A percentile compares a stretch with the other conserved stretches of the same genome.
Conservation (phyloP, 805 yeast species). For the Jamesozyma spencerorum region DNA sequence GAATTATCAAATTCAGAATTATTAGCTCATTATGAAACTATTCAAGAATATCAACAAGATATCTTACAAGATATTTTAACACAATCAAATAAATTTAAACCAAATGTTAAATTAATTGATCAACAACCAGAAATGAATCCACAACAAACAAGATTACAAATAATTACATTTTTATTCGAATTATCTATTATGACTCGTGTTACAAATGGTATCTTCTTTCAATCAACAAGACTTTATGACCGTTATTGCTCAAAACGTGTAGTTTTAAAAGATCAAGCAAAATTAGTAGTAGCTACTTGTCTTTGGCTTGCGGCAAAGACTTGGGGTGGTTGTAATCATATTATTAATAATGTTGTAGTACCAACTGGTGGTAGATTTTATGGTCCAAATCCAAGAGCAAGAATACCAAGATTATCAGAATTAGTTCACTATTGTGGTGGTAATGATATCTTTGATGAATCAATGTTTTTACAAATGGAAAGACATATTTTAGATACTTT, state of each 20-base stretch:
- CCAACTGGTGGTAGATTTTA: constrained; percentile 52
- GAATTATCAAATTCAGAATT: constrained; percentile 43
- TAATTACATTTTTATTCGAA: constrained; percentile 76
- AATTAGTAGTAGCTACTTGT: constrained; percentile 83
- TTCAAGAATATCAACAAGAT: constrained; percentile 47
- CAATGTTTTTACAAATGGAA: constrained; percentile 68
- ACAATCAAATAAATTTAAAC: constrained; percentile 34
- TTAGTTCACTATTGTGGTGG: constrained; percentile 64
- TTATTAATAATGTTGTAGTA: constrained; percentile 40
- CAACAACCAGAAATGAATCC: constrained; percentile 84
- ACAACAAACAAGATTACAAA: constrained; percentile 53
- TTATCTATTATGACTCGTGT: constrained; percentile 53
- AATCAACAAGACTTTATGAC: constrained; percentile 71
- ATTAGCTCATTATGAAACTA: constrained; percentile 35
- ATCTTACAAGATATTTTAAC: constrained; percentile 34
- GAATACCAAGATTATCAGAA: constrained; percentile 67
- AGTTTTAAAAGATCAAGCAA: constrained; percentile 77
- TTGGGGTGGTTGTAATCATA: constrained; percentile 66
- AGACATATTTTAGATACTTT: constrained; percentile 61
- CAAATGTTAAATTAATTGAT: constrained; percentile 56
- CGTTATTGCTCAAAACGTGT: constrained; percentile 84
- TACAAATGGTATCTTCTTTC: constrained; percentile 57
- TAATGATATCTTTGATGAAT: constrained; percentile 45
- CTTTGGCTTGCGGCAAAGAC: constrained; percentile 87
- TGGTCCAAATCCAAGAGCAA: constrained; percentile 65